A percentile compares a stretch with the other conserved stretches of the same genome.
Evolutionary conservation across 2,329 filamentous ascomycete genomes (phyloP).

Genomic region (Neonectria sp.): DNA sequence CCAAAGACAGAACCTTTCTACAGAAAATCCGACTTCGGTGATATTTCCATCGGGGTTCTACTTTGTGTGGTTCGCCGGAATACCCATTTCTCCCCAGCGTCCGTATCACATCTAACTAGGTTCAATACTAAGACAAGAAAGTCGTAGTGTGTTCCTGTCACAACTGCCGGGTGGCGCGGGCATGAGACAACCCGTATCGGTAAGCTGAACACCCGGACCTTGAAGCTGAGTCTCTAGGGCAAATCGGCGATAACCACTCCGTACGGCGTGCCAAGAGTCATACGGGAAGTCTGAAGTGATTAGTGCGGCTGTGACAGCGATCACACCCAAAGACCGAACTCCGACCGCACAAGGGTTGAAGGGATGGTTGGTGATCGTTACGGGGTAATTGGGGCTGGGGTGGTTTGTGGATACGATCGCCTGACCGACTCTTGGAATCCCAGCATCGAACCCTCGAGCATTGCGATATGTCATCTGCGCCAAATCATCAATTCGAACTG

Average conservation of each 20-base stretch:
- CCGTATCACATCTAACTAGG: no score
- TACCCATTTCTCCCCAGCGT: no score
- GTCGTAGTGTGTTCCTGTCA: no score
- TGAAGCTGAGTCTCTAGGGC: background rate
- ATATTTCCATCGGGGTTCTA: no score
- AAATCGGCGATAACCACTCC: background rate
- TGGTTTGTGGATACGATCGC: conserved; percentile 23
- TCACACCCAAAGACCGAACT: background rate
- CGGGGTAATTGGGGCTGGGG: background rate
- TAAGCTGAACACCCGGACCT: no score
- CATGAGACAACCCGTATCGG: no score
- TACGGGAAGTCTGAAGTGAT: conserved; percentile 3
- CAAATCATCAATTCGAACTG: conserved; percentile 4
- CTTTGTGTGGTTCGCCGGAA: no score
- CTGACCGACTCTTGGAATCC: conserved; percentile 28
- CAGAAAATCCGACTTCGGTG: no score
- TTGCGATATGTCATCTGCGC: conserved; percentile 27
- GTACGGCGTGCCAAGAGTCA: background rate
- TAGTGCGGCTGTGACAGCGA: conserved; percentile 16
- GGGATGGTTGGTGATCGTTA: conserved; percentile 16
- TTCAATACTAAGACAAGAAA: no score
- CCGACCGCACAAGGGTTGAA: conserved; percentile 1
- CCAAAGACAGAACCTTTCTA: background rate
- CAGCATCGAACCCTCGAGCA: conserved; percentile 10
- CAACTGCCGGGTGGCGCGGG: no score